Conservation (phyloP, 2,329 filamentous ascomycete genomes). For the Colletotrichum sojae region DNA sequence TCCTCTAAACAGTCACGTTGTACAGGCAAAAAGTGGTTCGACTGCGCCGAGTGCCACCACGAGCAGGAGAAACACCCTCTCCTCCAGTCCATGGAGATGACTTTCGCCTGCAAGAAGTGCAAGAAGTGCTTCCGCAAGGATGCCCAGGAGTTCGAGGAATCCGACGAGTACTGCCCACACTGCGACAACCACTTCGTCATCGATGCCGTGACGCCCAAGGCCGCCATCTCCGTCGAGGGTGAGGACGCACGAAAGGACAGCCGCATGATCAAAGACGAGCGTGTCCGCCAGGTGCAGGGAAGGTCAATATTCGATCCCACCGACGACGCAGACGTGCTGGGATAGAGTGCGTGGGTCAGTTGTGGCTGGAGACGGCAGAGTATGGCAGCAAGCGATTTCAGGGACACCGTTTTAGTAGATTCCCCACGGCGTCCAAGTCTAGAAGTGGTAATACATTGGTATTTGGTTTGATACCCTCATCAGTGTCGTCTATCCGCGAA, state of each 20-base stretch:
- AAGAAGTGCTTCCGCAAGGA: conserved; percentile 98
- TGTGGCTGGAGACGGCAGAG: conserved; percentile 18
- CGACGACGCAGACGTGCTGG: conserved; percentile 81
- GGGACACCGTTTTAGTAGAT: conserved; percentile 37
- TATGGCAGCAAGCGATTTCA: conserved; percentile 38
- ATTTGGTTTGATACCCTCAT: conserved; percentile 43
- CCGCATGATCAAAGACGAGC: conserved; percentile 94
- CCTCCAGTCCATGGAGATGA: conserved; percentile 86
- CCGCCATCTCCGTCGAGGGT: conserved; percentile 88
- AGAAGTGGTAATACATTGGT: conserved; percentile 56
- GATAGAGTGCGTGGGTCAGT: conserved; percentile 62
- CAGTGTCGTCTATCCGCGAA: conserved; percentile 38
- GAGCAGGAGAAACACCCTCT: conserved; percentile 86
- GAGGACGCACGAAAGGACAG: conserved; percentile 89
- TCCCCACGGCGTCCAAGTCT: conserved; percentile 45
- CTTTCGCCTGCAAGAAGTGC: conserved; percentile 98
- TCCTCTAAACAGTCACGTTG: conserved; percentile 2
- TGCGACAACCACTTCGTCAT: conserved; percentile 99
- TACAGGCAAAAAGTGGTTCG: conserved; percentile 95
- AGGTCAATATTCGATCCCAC: conserved; percentile 83
- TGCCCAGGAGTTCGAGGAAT: conserved; percentile 90
- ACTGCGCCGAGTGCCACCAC: conserved; percentile 94
- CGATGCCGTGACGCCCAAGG: conserved; percentile 87
- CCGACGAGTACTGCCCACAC: conserved; percentile 98
- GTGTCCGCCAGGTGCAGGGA: conserved; percentile 71